Evolutionary conservation across 2,329 filamentous ascomycete species (phyloP).

Genomic region (Trichothecium roseum): DNA sequence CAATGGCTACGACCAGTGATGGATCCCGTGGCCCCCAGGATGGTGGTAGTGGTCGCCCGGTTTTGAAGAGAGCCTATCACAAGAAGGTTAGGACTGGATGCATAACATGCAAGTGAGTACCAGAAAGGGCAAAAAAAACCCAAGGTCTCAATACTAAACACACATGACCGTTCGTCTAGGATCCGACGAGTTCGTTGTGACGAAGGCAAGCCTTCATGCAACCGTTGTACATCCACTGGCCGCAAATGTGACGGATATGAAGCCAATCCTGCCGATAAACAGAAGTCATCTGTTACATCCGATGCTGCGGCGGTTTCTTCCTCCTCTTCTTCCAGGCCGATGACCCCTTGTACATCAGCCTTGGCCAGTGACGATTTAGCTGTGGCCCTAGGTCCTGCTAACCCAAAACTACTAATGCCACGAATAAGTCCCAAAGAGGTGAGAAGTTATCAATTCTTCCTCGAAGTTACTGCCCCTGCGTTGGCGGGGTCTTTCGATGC

Average conservation of each 20-base stretch:
- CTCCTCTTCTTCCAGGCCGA: no score
- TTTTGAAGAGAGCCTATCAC: constrained; percentile 5
- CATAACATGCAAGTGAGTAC: constrained; percentile 1
- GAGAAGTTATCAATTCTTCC: constrained; percentile 9
- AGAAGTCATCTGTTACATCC: no score
- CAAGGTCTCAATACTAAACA: no score
- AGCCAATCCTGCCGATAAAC: constrained; percentile 3
- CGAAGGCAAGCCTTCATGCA: constrained; percentile 18
- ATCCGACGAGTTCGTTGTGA: constrained; percentile 27
- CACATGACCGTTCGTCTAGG: constrained; percentile 7
- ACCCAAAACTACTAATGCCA: constrained; percentile 2
- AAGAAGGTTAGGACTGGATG: not conserved
- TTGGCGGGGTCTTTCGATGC: constrained; percentile 9
- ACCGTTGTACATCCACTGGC: constrained; percentile 12
- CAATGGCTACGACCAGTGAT: no score
- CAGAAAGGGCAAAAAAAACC: no score
- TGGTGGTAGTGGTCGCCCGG: no score
- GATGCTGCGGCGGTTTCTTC: no score
- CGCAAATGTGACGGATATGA: constrained; percentile 24
- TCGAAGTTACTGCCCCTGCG: constrained; percentile 7
- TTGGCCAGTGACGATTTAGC: no score
- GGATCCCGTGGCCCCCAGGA: no score
- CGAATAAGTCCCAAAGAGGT: constrained; percentile 3
- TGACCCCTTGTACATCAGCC: no score
- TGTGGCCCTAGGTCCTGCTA: not conserved